Conservation (phyloP, 2,329 filamentous ascomycete genomes). For the Fusarium redolens region DNA sequence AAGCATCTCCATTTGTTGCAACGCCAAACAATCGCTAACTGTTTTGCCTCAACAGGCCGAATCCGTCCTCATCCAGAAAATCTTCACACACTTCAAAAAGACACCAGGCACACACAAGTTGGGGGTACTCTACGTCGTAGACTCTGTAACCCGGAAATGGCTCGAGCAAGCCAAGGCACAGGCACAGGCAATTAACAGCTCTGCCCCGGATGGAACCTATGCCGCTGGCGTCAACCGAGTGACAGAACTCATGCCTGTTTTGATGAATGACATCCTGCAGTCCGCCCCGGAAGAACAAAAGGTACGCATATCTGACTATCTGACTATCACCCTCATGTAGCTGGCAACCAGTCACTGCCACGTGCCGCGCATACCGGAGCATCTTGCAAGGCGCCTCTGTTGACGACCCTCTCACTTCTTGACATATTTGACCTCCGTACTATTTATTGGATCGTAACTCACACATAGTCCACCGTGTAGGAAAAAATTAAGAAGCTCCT, state of each 20-base stretch:
- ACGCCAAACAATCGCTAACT: slow-evolving; percentile 35
- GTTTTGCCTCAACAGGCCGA: slow-evolving; percentile 74
- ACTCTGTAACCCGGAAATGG: slow-evolving; percentile 99
- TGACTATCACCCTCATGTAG: slow-evolving; percentile 41
- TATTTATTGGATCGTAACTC: slow-evolving; percentile 48
- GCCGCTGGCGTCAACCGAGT: slow-evolving; percentile 96
- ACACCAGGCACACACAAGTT: slow-evolving; percentile 95
- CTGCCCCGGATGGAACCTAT: slow-evolving; percentile 90
- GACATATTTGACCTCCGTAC: slow-evolving; percentile 32
- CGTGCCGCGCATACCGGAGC: slow-evolving; percentile 28
- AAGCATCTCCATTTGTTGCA: neutral
- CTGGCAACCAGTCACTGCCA: slow-evolving; percentile 26
- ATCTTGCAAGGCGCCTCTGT: slow-evolving; percentile 19
- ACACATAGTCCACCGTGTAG: slow-evolving; percentile 68
- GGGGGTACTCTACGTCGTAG: slow-evolving; percentile 99
- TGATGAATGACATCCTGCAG: slow-evolving; percentile 96
- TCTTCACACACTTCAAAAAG: slow-evolving; percentile 97
- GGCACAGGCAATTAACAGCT: slow-evolving; percentile 82
- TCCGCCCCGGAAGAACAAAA: slow-evolving; percentile 94
- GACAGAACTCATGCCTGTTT: slow-evolving; percentile 89
- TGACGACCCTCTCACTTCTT: slow-evolving; percentile 23
- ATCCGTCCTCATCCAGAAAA: slow-evolving; percentile 92
- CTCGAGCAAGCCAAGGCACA: slow-evolving; percentile 92
- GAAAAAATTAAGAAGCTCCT: slow-evolving; percentile 94
- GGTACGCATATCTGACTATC: slow-evolving; percentile 72